Percentiles rank a stretch among this genome's conserved stretches.
Evolutionary conservation across 352 stramenopile species (phyloP).

Genomic region (Pythium pyrilobum): DNA sequence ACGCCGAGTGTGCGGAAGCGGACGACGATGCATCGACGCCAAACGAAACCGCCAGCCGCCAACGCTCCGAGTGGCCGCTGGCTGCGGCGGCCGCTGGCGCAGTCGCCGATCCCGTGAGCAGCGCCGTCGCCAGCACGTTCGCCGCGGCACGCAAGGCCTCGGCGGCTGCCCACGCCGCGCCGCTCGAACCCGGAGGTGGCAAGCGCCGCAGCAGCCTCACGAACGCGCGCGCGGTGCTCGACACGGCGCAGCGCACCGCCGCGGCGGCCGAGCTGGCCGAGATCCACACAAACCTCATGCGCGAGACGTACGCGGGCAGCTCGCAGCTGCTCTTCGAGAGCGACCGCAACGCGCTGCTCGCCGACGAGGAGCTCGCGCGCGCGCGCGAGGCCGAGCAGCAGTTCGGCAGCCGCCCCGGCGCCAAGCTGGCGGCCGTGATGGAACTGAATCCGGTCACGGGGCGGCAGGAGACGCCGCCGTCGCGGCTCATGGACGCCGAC

Average conservation of each 20-base stretch:
- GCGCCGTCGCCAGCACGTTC: conserved; percentile 7
- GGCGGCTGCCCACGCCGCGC: not conserved
- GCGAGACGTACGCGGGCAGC: conserved; percentile 40
- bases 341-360: conserved; percentile 27
- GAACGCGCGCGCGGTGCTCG: conserved; percentile 32
- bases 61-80: too few species aligned
- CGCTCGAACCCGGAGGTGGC: not conserved
- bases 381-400: conserved; percentile 10
- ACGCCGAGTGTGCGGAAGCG: not conserved
- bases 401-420: conserved; percentile 1
- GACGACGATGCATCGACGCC: too few species aligned
- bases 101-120: conserved; percentile 5
- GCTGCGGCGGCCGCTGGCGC: not conserved
- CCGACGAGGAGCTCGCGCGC: conserved; percentile 27
- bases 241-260: conserved; percentile 39
- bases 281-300: conserved; percentile 32
- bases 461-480: conserved; percentile 27
- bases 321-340: conserved; percentile 44
- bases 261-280: conserved; percentile 24
- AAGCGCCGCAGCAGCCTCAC: conserved; percentile 37
- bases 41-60: too few species aligned
- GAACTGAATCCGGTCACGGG: conserved; percentile 42
- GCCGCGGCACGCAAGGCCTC: conserved; percentile 14
- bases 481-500: conserved; percentile 25
- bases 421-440: not conserved